Percentiles rank a stretch among this genome's conserved stretches.
Conservation (phyloP, 106 monocot species). For the Apostasia ramifera region DNA sequence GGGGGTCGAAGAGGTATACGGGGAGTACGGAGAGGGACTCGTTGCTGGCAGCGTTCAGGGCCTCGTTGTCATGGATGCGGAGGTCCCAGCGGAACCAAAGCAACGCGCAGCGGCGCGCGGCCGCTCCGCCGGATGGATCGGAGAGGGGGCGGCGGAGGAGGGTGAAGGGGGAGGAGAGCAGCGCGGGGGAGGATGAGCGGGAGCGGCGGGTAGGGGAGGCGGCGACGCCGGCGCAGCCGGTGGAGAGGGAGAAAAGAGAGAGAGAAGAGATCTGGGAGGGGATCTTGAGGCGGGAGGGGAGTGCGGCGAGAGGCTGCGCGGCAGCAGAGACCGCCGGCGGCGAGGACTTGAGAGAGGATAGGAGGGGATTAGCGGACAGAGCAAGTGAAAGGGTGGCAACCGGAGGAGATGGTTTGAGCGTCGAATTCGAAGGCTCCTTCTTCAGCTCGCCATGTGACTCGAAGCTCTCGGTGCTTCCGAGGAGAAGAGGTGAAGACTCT, state of each 20-base stretch:
- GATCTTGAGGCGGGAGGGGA: slow-evolving; percentile 44
- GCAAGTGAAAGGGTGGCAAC: slow-evolving; percentile 26
- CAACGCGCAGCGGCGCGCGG: slow-evolving; percentile 62
- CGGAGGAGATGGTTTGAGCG: slow-evolving; percentile 14
- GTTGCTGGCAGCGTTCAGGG: slow-evolving; percentile 47
- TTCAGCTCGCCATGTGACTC: not conserved
- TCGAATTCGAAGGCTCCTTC: not conserved
- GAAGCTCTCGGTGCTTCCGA: not conserved
- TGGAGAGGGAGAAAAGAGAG: slow-evolving; percentile 14
- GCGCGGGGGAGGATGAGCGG: slow-evolving; percentile 16
- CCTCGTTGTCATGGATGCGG: slow-evolving; percentile 88
- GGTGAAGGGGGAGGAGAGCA: slow-evolving; percentile 34
- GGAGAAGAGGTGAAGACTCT: not conserved
- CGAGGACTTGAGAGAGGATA: slow-evolving; percentile 10
- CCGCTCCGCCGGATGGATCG: slow-evolving; percentile 39
- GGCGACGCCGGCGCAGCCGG: slow-evolving; percentile 4
- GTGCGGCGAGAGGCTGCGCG: slow-evolving; percentile 23
- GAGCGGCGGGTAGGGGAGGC: slow-evolving; percentile 5
- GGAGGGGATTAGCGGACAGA: slow-evolving; percentile 13
- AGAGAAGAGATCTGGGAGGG: slow-evolving; percentile 45
- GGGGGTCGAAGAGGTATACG: slow-evolving; percentile 84
- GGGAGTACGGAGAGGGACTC: slow-evolving; percentile 85
- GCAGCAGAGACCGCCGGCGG: slow-evolving; percentile 10
- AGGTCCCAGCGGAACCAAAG: slow-evolving; percentile 95
- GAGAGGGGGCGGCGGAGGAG: slow-evolving; percentile 35